Base-by-base conservation (phyloP, 768 basidiomycete species). In the Lactarius indigo region DNA sequence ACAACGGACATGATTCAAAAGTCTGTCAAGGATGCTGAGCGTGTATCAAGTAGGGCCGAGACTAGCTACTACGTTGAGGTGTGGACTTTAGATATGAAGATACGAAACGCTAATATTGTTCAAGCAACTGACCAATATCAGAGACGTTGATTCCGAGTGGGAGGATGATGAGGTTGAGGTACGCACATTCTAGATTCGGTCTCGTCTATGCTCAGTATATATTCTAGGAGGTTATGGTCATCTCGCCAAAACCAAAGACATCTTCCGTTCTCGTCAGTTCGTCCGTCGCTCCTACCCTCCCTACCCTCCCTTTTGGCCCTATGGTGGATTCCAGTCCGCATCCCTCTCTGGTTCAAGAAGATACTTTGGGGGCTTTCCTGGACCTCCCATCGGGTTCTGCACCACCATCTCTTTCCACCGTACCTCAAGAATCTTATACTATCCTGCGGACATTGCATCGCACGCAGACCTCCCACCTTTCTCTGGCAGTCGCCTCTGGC, bases 151-250 rank as follows among this genome's bases (percentile, higher is more conserved):
- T 31, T 69, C 68, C 9, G 70, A 71, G 41, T 71, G 70, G 70
- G 70, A 71, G 10, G 70, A 71, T 7, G 70, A 71, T 39, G 70
- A 71, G 18, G 68, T 71, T 23, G 70, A 71, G 59, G 70, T 57
- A 61, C 57, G 70, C 47, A 23, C 12, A 30, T 60, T 31, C 26
- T 17, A 0, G 28, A 3, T 59, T 42, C 9, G 18, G 26, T 41
- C 41, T 59, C 37, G 30, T 50, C 50, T 15, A 39, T 31, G 4
- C 50, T 64, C 37, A 69, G 1, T 37, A n/a, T 37, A n/a, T 30
- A 57, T 20, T 50, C 15, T 60, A 71, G 70, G 70, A 71, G 39
- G 60, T 71, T 52, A 71, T 71, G 70, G 44, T 71, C 63, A 70
- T 71, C 50, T 66, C 70, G 20, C 68, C 64, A 3, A 70, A 70